phyloP scores from a whole-genome alignment of 768 basidiomycete species.

The Mycena rosella region DNA sequence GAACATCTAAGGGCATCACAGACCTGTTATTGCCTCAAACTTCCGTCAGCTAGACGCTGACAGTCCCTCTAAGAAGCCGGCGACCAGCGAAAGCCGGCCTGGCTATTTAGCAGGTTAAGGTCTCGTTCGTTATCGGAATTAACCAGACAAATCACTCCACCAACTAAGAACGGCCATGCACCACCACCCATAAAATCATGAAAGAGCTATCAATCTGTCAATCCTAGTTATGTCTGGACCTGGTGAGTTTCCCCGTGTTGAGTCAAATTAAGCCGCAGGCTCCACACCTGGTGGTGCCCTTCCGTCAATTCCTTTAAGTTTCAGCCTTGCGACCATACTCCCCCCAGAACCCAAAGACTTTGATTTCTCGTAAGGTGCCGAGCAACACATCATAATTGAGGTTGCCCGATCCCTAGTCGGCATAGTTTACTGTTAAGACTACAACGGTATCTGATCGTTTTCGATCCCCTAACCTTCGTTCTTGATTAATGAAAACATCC shows the following conservation, averaged over 20 bases:
- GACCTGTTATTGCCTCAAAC: conserved; percentile 94
- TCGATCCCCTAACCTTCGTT: conserved; percentile 85
- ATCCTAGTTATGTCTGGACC: conserved; percentile 83
- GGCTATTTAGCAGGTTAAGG: conserved; percentile 95
- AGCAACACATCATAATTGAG: conserved; percentile 78
- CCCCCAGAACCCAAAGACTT: conserved; percentile 91
- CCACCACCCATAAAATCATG: conserved; percentile 89
- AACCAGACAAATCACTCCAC: conserved; percentile 97
- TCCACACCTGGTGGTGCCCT: conserved; percentile 71
- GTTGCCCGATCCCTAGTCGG: conserved; percentile 28
- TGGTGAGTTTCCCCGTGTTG: conserved; percentile 87
- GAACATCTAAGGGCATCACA: conserved; percentile 75
- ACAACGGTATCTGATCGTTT: conserved; percentile 79
- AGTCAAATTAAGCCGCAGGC: conserved; percentile 90
- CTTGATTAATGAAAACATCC: conserved; percentile 2
- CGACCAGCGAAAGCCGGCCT: conserved; percentile 80
- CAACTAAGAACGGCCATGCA: conserved; percentile 92
- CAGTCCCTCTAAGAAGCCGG: conserved; percentile 90
- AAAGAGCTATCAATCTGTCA: conserved; percentile 89
- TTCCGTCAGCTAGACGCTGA: conserved; percentile 84
- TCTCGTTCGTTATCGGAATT: conserved; percentile 96
- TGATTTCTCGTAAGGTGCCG: conserved; percentile 89
- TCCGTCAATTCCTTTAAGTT: conserved; percentile 76
- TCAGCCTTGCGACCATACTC: conserved; percentile 77
- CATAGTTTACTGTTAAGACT: conserved; percentile 28